Conservation (phyloP, 2,329 filamentous ascomycete genomes). For the Penicillium sp. region DNA sequence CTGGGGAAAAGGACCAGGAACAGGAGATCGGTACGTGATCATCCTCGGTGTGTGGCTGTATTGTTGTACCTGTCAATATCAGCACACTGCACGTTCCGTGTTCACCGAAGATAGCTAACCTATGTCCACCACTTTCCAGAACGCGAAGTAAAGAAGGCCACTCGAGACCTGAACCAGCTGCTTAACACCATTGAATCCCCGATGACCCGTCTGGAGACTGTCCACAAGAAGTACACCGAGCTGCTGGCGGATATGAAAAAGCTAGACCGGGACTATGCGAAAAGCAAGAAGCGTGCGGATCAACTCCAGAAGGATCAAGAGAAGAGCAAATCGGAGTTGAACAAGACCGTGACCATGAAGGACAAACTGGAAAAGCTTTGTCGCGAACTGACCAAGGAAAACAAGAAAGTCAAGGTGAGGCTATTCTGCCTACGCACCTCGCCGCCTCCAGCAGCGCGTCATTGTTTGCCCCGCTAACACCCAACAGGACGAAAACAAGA, state of each 20-base stretch:
- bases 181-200: slow-evolving; percentile 87
- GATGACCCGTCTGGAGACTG: slow-evolving; percentile 84
- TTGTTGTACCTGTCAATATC: background rate
- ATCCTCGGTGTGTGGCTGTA: slow-evolving; percentile 1
- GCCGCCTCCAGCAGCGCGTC: background rate
- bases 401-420: slow-evolving; percentile 93
- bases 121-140: slow-evolving; percentile 57
- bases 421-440: background rate
- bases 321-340: slow-evolving; percentile 80
- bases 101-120: slow-evolving; percentile 27
- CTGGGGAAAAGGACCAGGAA: slow-evolving; percentile 92
- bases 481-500: slow-evolving; percentile 83
- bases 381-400: slow-evolving; percentile 90
- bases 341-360: slow-evolving; percentile 86
- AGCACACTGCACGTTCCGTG: background rate
- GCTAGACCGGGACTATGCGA: slow-evolving; percentile 88
- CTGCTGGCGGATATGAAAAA: slow-evolving; percentile 93
- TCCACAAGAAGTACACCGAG: slow-evolving; percentile 89
- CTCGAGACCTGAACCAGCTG: slow-evolving; percentile 83
- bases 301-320: slow-evolving; percentile 97
- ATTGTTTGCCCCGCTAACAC: background rate
- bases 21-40: slow-evolving; percentile 80
- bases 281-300: slow-evolving; percentile 94
- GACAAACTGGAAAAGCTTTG: slow-evolving; percentile 97
- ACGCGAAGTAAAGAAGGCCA: slow-evolving; percentile 91